These are phyloP conservation scores for Glycyrrhiza uralensis DNA, from an alignment of 306 rosid species.

Conservation along the genomic window DNA sequence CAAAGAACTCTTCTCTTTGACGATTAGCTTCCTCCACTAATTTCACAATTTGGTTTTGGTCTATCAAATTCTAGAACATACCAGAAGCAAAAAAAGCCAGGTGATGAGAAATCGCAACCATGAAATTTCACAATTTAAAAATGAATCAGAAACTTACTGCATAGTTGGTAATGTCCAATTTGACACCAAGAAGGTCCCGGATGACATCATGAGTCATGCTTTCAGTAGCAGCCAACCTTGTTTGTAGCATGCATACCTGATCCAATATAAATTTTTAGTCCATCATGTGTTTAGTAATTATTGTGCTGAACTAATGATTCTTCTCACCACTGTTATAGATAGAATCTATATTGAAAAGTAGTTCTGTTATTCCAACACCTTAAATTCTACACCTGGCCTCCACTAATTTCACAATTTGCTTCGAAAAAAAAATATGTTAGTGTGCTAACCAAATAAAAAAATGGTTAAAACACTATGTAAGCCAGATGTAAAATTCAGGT, in stretches of 20 bases:
- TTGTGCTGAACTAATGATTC: background rate
- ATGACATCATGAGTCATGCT: conserved; percentile 99
- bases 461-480: background rate
- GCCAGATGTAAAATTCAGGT: background rate
- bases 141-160: conserved; percentile 59
- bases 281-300: background rate
- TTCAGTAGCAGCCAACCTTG: conserved; percentile 89
- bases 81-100: conserved; percentile 24
- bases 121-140: conserved; percentile 4
- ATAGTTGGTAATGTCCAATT: conserved; percentile 78
- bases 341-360: conserved; percentile 11
- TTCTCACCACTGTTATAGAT: background rate
- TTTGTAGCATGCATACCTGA: conserved; percentile 75
- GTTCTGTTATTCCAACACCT: background rate
- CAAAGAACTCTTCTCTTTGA: conserved; percentile 54
- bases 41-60: conserved; percentile 66
- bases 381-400: conserved; percentile 10
- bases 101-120: conserved; percentile 31
- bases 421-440: background rate
- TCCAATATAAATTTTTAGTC: conserved; percentile 18
- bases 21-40: conserved; percentile 69
- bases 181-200: conserved; percentile 90
- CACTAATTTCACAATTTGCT: conserved; percentile 49
- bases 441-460: background rate
- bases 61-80: conserved; percentile 60